phyloP scores from a whole-genome alignment of 2,329 filamentous ascomycete species.

The Clonostachys rosea region DNA sequence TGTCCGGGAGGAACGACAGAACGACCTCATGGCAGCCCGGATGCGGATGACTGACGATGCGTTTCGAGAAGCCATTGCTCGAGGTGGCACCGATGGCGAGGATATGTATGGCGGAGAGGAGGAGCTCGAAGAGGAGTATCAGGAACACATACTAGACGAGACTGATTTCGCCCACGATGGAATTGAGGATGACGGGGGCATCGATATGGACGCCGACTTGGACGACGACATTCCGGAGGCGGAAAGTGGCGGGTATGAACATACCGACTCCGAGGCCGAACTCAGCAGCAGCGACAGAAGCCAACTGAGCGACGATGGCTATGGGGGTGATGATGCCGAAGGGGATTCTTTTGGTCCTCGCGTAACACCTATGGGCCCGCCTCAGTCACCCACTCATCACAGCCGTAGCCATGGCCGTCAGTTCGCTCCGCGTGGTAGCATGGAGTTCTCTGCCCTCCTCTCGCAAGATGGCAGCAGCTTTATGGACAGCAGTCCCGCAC shows the following conservation, averaged over 20 bases:
- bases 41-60: conserved; percentile 57
- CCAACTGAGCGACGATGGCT: conserved; percentile 5
- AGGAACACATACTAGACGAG: conserved; percentile 58
- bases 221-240: conserved; percentile 68
- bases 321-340: conserved; percentile 11
- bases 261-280: conserved; percentile 71
- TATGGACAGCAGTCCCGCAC: conserved; percentile 47
- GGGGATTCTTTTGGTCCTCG: conserved; percentile 31
- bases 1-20: conserved; percentile 36
- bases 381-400: conserved; percentile 29
- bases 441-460: conserved; percentile 52
- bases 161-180: conserved; percentile 46
- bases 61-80: conserved; percentile 52
- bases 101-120: conserved; percentile 50
- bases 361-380: conserved; percentile 22
- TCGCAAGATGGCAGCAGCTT: conserved; percentile 55
- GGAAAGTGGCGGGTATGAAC: conserved; percentile 64
- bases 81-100: conserved; percentile 40
- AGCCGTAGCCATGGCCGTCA: conserved; percentile 17
- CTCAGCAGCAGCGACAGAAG: conserved; percentile 44
- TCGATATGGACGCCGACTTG: conserved; percentile 61
- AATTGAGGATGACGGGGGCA: conserved; percentile 12
- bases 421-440: conserved; percentile 33
- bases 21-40: conserved; percentile 41
- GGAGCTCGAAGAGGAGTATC: conserved; percentile 48